These are phyloP conservation scores for Fusarium pilosicola DNA, from an alignment of 2,329 filamentous ascomycete genomes.

Conservation along the genomic window DNA sequence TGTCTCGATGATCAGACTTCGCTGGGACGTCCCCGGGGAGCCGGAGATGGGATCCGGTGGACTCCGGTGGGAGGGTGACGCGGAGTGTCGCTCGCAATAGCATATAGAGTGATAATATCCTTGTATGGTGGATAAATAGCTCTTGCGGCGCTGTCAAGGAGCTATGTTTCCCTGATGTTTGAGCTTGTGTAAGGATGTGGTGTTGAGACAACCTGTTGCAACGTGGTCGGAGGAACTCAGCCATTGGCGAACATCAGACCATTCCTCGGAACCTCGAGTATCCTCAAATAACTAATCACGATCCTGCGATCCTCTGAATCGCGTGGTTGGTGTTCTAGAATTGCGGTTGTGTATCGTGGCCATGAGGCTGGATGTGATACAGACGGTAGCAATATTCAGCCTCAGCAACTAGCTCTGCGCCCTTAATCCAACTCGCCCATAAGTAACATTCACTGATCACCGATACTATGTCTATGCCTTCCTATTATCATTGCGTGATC, in stretches of 20 bases:
- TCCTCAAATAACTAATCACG: neutral
- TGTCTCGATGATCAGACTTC: neutral
- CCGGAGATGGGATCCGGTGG: neutral
- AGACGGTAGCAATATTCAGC: neutral
- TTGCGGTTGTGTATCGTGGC: neutral
- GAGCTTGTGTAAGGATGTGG: neutral
- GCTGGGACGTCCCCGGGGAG: neutral
- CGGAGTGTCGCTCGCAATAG: neutral
- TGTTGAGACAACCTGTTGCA: neutral
- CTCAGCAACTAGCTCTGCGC: neutral
- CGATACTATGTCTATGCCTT: neutral
- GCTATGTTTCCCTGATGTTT: neutral
- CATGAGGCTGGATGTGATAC: neutral
- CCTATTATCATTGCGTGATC: neutral
- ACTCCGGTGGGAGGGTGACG: neutral
- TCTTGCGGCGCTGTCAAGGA: neutral
- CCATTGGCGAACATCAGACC: neutral
- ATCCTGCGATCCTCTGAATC: neutral
- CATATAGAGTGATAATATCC: neutral
- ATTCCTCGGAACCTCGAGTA: neutral
- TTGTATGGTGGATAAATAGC: neutral
- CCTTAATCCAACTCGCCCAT: neutral
- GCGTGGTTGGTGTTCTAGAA: neutral
- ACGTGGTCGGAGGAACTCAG: neutral
- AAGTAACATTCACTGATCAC: neutral